phyloP scores from a whole-genome alignment of 1,284 basidiomycete genomes.

The Puccinia polysora region DNA sequence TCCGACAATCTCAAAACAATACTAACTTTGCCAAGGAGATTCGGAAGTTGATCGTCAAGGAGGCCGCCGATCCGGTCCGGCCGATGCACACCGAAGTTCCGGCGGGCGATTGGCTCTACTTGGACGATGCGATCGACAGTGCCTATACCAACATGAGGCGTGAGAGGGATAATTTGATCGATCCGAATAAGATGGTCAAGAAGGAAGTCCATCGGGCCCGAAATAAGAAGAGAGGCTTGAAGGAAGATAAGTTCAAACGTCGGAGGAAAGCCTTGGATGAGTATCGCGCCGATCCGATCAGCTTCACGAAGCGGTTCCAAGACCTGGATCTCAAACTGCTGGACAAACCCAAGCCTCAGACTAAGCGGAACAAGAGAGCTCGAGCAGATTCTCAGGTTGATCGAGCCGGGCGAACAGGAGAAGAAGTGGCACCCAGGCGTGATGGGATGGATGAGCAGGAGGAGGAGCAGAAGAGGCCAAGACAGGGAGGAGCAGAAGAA shows the following conservation, averaged over 20 bases:
- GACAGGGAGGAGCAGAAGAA: not conserved
- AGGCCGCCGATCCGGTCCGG: constrained; percentile 18
- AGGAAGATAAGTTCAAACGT: constrained; percentile 39
- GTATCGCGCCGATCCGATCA: constrained; percentile 10
- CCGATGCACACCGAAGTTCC: constrained; percentile 39
- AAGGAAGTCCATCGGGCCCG: constrained; percentile 40
- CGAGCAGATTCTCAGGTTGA: too few relatives aligned
- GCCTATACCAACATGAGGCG: constrained; percentile 39
- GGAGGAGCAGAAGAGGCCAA: too few relatives aligned
- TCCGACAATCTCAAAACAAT: constrained; percentile 37
- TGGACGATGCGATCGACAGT: constrained; percentile 35
- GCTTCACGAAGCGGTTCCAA: constrained; percentile 1
- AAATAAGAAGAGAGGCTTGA: constrained; percentile 35
- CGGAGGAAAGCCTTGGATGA: constrained; percentile 30
- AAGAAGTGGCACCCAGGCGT: too few relatives aligned
- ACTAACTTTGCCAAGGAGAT: constrained; percentile 42
- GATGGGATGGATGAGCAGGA: not conserved
- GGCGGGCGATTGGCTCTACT: constrained; percentile 25
- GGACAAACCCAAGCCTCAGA: constrained; percentile 10
- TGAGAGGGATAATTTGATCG: constrained; percentile 36
- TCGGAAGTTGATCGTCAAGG: constrained; percentile 24
- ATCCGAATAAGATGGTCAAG: constrained; percentile 38
- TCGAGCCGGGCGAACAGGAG: too few relatives aligned
- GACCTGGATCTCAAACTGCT: constrained; percentile 10
- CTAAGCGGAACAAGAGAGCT: too few relatives aligned